Conservation (phyloP, 129 eudicot genomes). For the Escallonia rubra region DNA sequence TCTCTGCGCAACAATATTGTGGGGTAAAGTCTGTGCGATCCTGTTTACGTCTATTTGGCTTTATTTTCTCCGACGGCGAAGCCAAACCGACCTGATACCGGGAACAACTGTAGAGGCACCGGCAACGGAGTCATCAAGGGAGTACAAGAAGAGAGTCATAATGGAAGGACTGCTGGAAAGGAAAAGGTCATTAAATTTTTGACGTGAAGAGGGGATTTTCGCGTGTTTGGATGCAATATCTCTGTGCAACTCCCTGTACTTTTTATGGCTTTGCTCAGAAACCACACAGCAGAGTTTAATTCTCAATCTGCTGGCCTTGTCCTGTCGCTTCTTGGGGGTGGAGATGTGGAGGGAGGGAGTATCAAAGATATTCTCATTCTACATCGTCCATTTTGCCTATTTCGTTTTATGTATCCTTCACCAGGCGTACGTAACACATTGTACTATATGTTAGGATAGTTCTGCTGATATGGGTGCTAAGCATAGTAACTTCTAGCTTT, state of each 20-base stretch:
- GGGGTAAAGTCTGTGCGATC: slow-evolving; percentile 35
- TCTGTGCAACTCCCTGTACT: neutral
- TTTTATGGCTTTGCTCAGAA: neutral
- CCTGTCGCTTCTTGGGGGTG: too few species aligned
- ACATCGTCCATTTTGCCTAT: too few species aligned
- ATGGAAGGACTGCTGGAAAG: slow-evolving; percentile 42
- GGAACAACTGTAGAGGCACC: slow-evolving; percentile 10
- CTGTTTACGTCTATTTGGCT: slow-evolving; percentile 25
- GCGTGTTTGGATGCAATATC: neutral
- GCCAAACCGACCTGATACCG: neutral
- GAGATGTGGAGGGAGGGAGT: too few species aligned
- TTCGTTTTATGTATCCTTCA: too few species aligned
- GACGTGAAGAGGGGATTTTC: too few species aligned
- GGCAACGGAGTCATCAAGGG: slow-evolving; percentile 20
- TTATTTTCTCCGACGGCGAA: slow-evolving; percentile 22
- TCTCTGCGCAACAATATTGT: slow-evolving; percentile 28
- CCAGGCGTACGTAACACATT: too few species aligned
- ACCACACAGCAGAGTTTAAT: too few species aligned
- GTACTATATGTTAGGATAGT: too few species aligned
- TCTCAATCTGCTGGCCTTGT: too few species aligned
- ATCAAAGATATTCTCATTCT: too few species aligned
- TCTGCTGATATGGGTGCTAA: too few species aligned
- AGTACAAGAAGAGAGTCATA: slow-evolving; percentile 33
- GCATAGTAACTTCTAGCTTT: too few species aligned
- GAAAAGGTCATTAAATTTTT: slow-evolving; percentile 4